Percentiles rank a stretch among this genome's conserved stretches.
Conservation (phyloP, 2,329 filamentous ascomycete genomes). For the Diaporthe sp. region DNA sequence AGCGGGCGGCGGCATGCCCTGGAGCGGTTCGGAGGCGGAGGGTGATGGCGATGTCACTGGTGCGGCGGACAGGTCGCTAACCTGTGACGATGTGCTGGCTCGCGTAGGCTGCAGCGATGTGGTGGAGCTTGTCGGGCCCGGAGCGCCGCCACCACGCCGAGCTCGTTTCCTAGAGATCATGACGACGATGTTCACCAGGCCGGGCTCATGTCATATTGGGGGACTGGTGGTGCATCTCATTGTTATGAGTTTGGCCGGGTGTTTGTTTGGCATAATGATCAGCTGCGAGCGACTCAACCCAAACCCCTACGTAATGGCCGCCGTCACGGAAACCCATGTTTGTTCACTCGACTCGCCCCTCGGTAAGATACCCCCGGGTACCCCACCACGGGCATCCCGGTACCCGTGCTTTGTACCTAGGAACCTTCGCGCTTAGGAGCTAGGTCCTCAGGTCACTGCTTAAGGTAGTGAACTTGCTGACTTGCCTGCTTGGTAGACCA, state of each 20-base stretch:
- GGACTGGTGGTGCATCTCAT: background rate
- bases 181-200: slow-evolving; percentile 36
- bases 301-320: slow-evolving; percentile 24
- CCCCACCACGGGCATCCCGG: slow-evolving; percentile 30
- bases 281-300: slow-evolving; percentile 22
- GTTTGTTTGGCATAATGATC: slow-evolving; percentile 24
- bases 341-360: slow-evolving; percentile 20
- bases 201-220: slow-evolving; percentile 3
- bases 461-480: background rate
- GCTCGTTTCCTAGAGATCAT: slow-evolving; percentile 60
- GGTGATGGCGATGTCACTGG: slow-evolving; percentile 37
- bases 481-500: background rate
- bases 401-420: background rate
- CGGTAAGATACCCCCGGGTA: background rate
- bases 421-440: background rate
- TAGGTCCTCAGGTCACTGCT: background rate
- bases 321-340: slow-evolving; percentile 29
- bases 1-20: slow-evolving; percentile 27
- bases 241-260: slow-evolving; percentile 8
- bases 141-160: slow-evolving; percentile 51
- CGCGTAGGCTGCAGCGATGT: slow-evolving; percentile 43
- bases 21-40: slow-evolving; percentile 5
- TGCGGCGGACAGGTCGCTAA: slow-evolving; percentile 35
- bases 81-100: slow-evolving; percentile 40
- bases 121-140: slow-evolving; percentile 43